Base-by-base conservation (phyloP, 2,329 filamentous ascomycete genomes). In the Trichoderma sp. region DNA sequence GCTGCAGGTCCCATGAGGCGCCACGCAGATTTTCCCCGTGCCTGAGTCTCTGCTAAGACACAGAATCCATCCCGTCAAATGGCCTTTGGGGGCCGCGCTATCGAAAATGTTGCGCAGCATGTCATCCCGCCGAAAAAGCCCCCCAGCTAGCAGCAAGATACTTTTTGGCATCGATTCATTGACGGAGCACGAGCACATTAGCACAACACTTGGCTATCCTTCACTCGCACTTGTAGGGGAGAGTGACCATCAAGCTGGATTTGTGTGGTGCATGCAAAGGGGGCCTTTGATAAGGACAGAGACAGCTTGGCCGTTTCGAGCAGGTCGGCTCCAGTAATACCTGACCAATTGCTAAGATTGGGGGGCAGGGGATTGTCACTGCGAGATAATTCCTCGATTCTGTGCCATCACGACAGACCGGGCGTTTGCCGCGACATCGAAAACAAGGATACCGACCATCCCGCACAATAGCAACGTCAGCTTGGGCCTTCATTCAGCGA, bases 1-100 rank as follows among this genome's bases (percentile, higher is more conserved):
- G 34, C 60, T 63, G 45, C 45, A 54, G 35, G 60, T 42, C 60
- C 60, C 53, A 12, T 52, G 35, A 35, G 39, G 60, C 50, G 60
- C 60, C 48, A 32, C 60, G 27, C 60, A 64, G 48, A 64, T 54
- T 64, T 29, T 56, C 35, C 50, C 60, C 50, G 50, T 56, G n/a
- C 50, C 35, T 48, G 60, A 22, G n/a, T 29, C 15, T 63, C 29
- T 50, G 17, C 59, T 13, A 52, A 42, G 60, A 42, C 60, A n/a
- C 9, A 17, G 19, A 53, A 29, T 52, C 22, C 17, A 13, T 34
- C 22, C 48, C 29, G 22, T 60, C 22, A 15, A 29, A 39, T 35
- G 39, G 42, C 17, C n/a, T 29, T 50, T 53, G 39, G 34, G 60
- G 60, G 45, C 48, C 60, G 32, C 60, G 29, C 60, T 64, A 64